Conservation (phyloP, 805 yeast genomes). For the Cyberlindnera lachancei region DNA sequence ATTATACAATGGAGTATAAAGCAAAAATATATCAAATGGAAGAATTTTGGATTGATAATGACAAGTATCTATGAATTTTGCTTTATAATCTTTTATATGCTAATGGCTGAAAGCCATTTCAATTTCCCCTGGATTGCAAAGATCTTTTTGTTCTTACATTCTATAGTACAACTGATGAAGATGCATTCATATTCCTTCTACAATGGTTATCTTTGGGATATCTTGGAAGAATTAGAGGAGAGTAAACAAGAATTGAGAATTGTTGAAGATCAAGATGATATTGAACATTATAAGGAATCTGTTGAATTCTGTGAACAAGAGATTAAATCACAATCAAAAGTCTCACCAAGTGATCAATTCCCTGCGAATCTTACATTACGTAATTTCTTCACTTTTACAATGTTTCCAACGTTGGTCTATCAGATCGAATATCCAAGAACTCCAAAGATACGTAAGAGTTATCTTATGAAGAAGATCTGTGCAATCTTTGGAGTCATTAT, state of each 20-base stretch:
- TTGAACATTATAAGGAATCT: constrained; percentile 29
- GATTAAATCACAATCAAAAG: constrained; percentile 46
- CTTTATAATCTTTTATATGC: constrained; percentile 46
- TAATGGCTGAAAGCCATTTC: constrained; percentile 46
- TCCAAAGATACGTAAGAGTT: constrained; percentile 55
- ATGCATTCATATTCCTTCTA: constrained; percentile 90
- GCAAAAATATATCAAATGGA: constrained; percentile 48
- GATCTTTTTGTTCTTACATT: constrained; percentile 77
- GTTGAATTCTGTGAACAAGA: constrained; percentile 69
- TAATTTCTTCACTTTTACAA: constrained; percentile 70
- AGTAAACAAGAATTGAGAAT: constrained; percentile 39
- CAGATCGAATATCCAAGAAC: constrained; percentile 81
- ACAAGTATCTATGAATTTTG: constrained; percentile 50
- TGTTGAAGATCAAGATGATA: constrained; percentile 15
- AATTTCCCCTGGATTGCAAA: constrained; percentile 85
- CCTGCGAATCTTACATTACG: constrained; percentile 62
- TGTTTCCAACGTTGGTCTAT: constrained; percentile 87
- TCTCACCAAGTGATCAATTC: constrained; percentile 41
- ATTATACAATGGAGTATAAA: constrained; percentile 50
- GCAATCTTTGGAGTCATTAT: constrained; percentile 86
- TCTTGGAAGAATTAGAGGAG: constrained; percentile 44
- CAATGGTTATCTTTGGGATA: constrained; percentile 82
- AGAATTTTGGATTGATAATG: constrained; percentile 50
- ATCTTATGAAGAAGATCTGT: constrained; percentile 56
- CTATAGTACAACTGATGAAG: constrained; percentile 86